Evolutionary conservation across 2,329 filamentous ascomycete species (phyloP).

Genomic region (Fusarium kyushuense): DNA sequence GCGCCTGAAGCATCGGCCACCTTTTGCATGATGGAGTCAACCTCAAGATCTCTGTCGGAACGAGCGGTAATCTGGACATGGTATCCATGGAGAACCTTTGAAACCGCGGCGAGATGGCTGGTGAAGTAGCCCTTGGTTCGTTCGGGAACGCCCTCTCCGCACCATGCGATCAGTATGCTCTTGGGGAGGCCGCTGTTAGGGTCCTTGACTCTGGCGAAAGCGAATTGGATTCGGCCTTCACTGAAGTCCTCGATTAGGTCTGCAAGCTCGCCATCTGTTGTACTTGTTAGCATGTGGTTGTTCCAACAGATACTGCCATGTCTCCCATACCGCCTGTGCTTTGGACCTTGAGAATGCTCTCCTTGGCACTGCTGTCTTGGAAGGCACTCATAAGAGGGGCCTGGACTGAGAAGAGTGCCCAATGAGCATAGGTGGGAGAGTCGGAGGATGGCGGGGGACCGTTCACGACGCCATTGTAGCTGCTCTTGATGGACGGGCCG

Average conservation of each 20-base stretch:
- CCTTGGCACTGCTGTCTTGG: conserved; percentile 85
- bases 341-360: conserved; percentile 96
- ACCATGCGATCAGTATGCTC: conserved; percentile 94
- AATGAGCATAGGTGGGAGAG: conserved; percentile 88
- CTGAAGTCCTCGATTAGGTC: conserved; percentile 96
- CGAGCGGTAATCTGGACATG: conserved; percentile 98
- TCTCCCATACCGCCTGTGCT: conserved; percentile 78
- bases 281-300: conserved; percentile 35
- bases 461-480: conserved; percentile 72
- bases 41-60: conserved; percentile 87
- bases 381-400: conserved; percentile 94
- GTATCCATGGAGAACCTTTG: conserved; percentile 94
- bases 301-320: background rate
- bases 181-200: conserved; percentile 91
- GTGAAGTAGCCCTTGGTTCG: conserved; percentile 98
- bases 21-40: conserved; percentile 90
- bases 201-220: conserved; percentile 96
- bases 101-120: conserved; percentile 88
- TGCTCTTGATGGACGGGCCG: conserved; percentile 86
- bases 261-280: conserved; percentile 85
- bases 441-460: conserved; percentile 63
- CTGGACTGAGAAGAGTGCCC: conserved; percentile 94
- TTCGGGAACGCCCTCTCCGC: conserved; percentile 97
- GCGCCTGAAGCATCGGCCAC: conserved; percentile 93
- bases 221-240: conserved; percentile 96